Evolutionary conservation across 139 green algal species (phyloP).

Genomic region (Deuterostichococcus epilithicus): DNA sequence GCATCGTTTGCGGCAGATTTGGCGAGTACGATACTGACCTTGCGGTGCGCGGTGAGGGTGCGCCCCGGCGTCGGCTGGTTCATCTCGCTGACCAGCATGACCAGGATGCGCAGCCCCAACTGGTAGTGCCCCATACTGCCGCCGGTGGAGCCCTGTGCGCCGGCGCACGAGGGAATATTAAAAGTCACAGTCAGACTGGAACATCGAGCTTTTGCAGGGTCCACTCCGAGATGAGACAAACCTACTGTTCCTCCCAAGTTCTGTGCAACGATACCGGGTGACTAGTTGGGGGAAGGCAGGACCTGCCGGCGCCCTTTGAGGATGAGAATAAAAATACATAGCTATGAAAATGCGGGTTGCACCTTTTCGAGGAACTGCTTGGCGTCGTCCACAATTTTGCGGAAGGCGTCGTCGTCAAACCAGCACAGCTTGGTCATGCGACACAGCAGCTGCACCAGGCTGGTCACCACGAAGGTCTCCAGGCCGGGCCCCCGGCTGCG

Average conservation of each 20-base stretch:
- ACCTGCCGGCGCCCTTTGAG: too few relatives aligned
- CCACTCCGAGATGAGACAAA: too few relatives aligned
- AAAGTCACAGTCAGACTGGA: too few relatives aligned
- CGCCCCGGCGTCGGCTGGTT: conserved; percentile 81
- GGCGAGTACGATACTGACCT: conserved; percentile 53
- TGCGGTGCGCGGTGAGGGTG: conserved; percentile 91
- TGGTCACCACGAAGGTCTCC: conserved; percentile 79
- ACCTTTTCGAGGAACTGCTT: conserved; percentile 60
- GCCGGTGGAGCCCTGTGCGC: conserved; percentile 8
- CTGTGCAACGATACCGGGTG: too few relatives aligned
- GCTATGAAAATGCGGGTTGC: too few relatives aligned
- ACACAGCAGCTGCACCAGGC: conserved; percentile 82
- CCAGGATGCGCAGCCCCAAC: conserved; percentile 86
- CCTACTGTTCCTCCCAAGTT: too few relatives aligned
- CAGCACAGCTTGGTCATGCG: conserved; percentile 93
- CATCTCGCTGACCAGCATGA: conserved; percentile 87
- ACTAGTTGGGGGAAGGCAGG: too few relatives aligned
- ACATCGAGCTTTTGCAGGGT: too few relatives aligned
- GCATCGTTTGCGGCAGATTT: too few relatives aligned
- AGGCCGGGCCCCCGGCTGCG: conserved; percentile 65
- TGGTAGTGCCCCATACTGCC: conserved; percentile 68
- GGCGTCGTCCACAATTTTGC: conserved; percentile 82
- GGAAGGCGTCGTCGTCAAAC: conserved; percentile 84
- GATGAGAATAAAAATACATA: too few relatives aligned
- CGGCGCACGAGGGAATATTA: too few relatives aligned